phyloP scores from a whole-genome alignment of 2,329 filamentous ascomycete genomes.

The Monosporascus sp. region DNA sequence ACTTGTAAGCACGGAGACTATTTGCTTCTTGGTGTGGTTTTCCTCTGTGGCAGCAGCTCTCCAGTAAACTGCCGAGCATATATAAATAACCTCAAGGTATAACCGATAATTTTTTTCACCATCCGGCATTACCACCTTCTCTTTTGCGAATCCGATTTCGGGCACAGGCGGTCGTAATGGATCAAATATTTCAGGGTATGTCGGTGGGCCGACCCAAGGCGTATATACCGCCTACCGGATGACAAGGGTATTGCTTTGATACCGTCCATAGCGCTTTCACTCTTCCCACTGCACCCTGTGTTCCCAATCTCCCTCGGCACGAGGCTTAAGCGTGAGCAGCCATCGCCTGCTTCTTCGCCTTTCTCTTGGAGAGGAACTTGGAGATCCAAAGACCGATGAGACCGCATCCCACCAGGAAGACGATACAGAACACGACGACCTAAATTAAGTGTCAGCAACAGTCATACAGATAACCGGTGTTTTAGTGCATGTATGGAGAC shows the following conservation, averaged over 20 bases:
- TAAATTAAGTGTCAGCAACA: background rate
- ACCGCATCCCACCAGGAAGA: slow-evolving; percentile 27
- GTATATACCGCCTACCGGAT: slow-evolving; percentile 14
- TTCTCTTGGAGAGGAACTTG: slow-evolving; percentile 21
- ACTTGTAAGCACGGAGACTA: slow-evolving; percentile 18
- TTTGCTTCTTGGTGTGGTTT: slow-evolving; percentile 17
- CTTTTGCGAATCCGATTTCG: slow-evolving; percentile 5
- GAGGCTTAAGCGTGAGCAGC: slow-evolving; percentile 18
- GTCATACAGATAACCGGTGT: no score
- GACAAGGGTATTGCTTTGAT: slow-evolving; percentile 11
- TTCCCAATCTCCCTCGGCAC: slow-evolving; percentile 4
- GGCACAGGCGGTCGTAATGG: slow-evolving; percentile 13
- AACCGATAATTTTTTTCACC: slow-evolving; percentile 8
- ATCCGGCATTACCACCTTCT: slow-evolving; percentile 4
- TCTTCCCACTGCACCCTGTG: slow-evolving; percentile 3
- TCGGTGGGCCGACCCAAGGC: slow-evolving; percentile 14
- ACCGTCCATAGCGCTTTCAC: slow-evolving; percentile 5
- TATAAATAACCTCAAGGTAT: slow-evolving; percentile 10
- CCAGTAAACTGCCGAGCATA: slow-evolving; percentile 12
- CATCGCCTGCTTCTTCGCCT: slow-evolving; percentile 21
- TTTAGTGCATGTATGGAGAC: no score
- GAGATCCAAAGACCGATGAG: slow-evolving; percentile 25
- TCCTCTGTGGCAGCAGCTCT: slow-evolving; percentile 14
- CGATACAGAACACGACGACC: slow-evolving; percentile 19
- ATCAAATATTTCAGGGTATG: slow-evolving; percentile 11